phyloP scores from a whole-genome alignment of 2,329 filamentous ascomycete species.

The Sclerotinia trifoliorum region DNA sequence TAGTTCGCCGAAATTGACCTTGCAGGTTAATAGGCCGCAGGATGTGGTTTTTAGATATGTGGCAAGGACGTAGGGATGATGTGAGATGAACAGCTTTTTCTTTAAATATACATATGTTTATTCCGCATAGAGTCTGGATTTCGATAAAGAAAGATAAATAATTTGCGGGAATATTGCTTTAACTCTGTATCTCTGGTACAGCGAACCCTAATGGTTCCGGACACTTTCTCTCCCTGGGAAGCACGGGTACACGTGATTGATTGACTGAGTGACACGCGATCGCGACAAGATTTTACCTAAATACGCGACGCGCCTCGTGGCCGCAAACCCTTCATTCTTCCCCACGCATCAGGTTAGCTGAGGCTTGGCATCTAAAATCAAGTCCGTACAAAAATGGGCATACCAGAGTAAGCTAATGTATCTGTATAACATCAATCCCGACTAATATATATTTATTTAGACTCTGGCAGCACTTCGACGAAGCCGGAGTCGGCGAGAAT shows the following conservation, averaged over 20 bases:
- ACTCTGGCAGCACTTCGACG: constrained; percentile 17
- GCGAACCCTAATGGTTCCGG: too few species aligned
- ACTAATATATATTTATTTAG: neutral
- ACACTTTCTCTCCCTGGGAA: neutral
- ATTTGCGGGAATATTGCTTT: neutral
- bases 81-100: neutral
- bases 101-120: too few species aligned
- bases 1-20: constrained; percentile 23
- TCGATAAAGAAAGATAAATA: neutral
- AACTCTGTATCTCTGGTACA: neutral
- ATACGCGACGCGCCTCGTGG: neutral
- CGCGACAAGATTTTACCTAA: neutral
- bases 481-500: constrained; percentile 17
- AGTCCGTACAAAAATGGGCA: neutral
- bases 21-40: constrained; percentile 25
- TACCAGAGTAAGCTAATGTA: neutral
- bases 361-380: neutral
- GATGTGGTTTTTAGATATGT: constrained; percentile 8
- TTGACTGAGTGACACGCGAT: neutral
- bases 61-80: neutral
- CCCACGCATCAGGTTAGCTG: neutral
- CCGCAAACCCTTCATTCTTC: neutral
- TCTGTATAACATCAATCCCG: neutral
- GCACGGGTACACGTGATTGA: neutral
- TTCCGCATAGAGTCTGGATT: neutral